Evolutionary conservation across 78 protist genomes (phyloP), one percentile per base, ranked within the genome.

Genomic region (Dictyostelium brefeldianum): DNA sequence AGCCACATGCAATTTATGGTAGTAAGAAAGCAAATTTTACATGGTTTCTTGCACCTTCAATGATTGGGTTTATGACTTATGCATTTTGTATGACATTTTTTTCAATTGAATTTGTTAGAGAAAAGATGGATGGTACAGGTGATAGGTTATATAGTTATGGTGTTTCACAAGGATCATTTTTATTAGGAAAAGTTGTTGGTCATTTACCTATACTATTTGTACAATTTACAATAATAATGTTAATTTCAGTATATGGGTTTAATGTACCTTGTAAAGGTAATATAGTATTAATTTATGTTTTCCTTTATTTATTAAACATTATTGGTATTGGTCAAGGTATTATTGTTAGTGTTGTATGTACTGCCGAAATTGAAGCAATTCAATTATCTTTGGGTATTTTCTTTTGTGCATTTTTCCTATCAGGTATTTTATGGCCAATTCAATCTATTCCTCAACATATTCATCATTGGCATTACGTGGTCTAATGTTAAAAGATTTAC

Each of bases 1-100:
- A 6, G 25, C n/a, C n/a, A n/a, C 27, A 46, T 6, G 73, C 96
- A 12, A 31, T 94, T 7, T 85, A 94, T 43, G 96, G 92, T 14
- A 6, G 0, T 10, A 3, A 27, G 15, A 64, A 71, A 11, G 25
- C 12, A 6, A 47, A 67, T 0, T 94, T 94, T 59, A 50, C 59
- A 5, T 67, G 69, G 47, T 94, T 94, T 59, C 12, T 94, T 5
- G 93, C 89, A 12, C 96, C 96, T 0, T 22, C 69, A 22, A 82
- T 78, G 29, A 84, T 83, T 15, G 41, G 59, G 2, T 9, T 53
- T 8, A 59, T 78, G 4, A 78, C 43, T 1, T 70, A 22, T 81
- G 81, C 25, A 17, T 77, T 64, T n/a, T n/a, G 46, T 15, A 57
- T 81, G 36, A 4, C 5, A 11, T 57, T 64, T 10, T 12, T 51